Evolutionary conservation across 2,329 filamentous ascomycete genomes (phyloP).

Genomic region (Pyrenochaeta sp.): DNA sequence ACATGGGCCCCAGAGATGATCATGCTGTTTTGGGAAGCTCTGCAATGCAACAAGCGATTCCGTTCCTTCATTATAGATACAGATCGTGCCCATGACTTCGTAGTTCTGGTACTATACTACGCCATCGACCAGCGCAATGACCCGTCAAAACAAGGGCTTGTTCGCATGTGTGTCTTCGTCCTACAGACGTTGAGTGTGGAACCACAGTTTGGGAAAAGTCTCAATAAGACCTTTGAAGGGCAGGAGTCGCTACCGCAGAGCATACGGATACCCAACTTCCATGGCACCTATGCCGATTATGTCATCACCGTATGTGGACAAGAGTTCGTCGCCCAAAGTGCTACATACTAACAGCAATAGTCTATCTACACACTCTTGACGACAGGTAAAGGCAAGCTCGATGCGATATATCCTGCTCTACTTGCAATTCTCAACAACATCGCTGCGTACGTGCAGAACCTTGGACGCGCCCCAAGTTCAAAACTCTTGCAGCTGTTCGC

Average conservation of each 20-base stretch:
- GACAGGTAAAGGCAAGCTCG: constrained; percentile 85
- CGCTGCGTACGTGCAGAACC: constrained; percentile 79
- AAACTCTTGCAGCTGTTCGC: constrained; percentile 88
- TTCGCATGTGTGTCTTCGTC: constrained; percentile 97
- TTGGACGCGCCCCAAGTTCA: constrained; percentile 76
- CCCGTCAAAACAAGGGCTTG: constrained; percentile 85
- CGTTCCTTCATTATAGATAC: constrained; percentile 97
- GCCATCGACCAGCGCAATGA: constrained; percentile 89
- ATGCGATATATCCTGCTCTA: constrained; percentile 90
- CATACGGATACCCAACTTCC: constrained; percentile 84
- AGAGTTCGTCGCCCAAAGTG: neutral
- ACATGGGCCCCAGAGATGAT: constrained; percentile 95
- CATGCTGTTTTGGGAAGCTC: constrained; percentile 95
- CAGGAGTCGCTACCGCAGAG: constrained; percentile 85
- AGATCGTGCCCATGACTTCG: constrained; percentile 89
- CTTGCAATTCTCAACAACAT: constrained; percentile 94
- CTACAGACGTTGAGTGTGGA: constrained; percentile 95
- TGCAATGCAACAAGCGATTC: constrained; percentile 98
- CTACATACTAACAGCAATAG: constrained; percentile 53
- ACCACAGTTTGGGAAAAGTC: constrained; percentile 83
- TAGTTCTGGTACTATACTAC: constrained; percentile 90
- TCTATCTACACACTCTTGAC: constrained; percentile 93
- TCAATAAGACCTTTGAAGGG: constrained; percentile 87
- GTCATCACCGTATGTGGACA: constrained; percentile 77
- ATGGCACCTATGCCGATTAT: constrained; percentile 91